Conservation (phyloP, 2,329 filamentous ascomycete species). For the Ilyonectria destructans region DNA sequence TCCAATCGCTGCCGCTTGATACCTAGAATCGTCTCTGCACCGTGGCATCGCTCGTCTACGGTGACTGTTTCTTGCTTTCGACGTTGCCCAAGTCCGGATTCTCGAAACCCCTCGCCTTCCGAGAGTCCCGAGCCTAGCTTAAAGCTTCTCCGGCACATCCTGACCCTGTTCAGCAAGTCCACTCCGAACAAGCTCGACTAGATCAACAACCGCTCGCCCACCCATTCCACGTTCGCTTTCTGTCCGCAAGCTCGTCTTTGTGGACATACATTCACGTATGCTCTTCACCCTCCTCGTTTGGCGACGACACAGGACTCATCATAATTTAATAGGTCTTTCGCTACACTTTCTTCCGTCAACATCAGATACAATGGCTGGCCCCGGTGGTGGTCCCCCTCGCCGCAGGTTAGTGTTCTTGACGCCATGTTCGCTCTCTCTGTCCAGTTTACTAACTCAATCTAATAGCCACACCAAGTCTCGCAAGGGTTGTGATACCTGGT, state of each 20-base stretch:
- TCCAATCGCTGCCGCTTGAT: slow-evolving; percentile 33
- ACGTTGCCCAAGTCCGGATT: slow-evolving; percentile 30
- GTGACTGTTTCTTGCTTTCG: slow-evolving; percentile 25
- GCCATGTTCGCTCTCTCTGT: slow-evolving; percentile 21
- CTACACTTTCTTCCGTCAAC: slow-evolving; percentile 55
- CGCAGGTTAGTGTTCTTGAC: slow-evolving; percentile 66
- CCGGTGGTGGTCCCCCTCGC: slow-evolving; percentile 92
- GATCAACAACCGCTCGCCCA: slow-evolving; percentile 34
- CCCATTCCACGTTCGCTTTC: slow-evolving; percentile 59
- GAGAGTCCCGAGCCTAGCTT: slow-evolving; percentile 38
- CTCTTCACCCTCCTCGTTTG: slow-evolving; percentile 20
- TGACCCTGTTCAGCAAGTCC: slow-evolving; percentile 39
- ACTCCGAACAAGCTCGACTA: slow-evolving; percentile 36
- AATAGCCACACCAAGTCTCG: slow-evolving; percentile 97
- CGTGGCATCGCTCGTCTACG: slow-evolving; percentile 36
- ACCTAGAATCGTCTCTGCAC: slow-evolving; percentile 38
- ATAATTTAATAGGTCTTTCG: slow-evolving; percentile 43
- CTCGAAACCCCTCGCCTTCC: slow-evolving; percentile 33
- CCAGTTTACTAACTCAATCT: slow-evolving; percentile 41
- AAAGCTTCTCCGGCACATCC: slow-evolving; percentile 30
- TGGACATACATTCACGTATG: slow-evolving; percentile 53
- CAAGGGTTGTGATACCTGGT: slow-evolving; percentile 97
- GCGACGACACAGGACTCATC: slow-evolving; percentile 35
- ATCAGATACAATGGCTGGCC: slow-evolving; percentile 83
- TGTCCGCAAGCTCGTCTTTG: slow-evolving; percentile 50